Base-by-base conservation (phyloP, 495 filamentous ascomycete species). In the Lophiostoma macrostomum region DNA sequence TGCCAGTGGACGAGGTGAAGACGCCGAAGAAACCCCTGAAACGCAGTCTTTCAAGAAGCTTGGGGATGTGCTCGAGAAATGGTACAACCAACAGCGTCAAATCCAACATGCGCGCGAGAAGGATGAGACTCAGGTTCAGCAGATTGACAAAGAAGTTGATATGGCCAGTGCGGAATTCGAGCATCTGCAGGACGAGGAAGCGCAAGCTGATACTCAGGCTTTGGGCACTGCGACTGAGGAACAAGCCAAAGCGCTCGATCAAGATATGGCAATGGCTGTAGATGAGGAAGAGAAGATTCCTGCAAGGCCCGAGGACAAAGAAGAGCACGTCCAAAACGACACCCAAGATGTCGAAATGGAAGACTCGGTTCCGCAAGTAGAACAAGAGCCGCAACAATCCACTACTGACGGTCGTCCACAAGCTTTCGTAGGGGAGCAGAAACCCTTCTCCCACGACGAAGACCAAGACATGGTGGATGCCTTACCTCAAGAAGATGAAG, bases 11-110 rank as follows among this genome's bases (percentile, higher is more conserved):
- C 28, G 45, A 3, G 58, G 40, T 1, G 54, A 63, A 32, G 67
- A 73, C 50, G 42, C 18, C 2, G 45, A 67, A 38, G 63, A 61
- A 7, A 62, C 61, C 39, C 25, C 30, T 5, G 60, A 68, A 14
- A 53, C 67, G 18, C 75, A 85, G 45, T 83, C 89, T 1, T 95
- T 95, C 75, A 89, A 91, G 72, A 91, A 93, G 54, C 77, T 99
- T 48, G 94, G 94, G 1, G 88, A 96, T 72, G 83, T 86, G 18
- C 76, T 99, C n/a, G 91, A 96, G 61, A 76, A 83, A 56, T 99
- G 91, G 90, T 88, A 96, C 67, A 81, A 85, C 32, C 83, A 83
- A 56, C 87, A 91, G 58, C 76, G 79, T 23, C 81, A 94, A 49
- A 96, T 99, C 48, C 71, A 79, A 57, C 77, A 86, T 46, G 76